phyloP scores from a whole-genome alignment of 352 stramenopile genomes.

The Peronospora belbahrii region DNA sequence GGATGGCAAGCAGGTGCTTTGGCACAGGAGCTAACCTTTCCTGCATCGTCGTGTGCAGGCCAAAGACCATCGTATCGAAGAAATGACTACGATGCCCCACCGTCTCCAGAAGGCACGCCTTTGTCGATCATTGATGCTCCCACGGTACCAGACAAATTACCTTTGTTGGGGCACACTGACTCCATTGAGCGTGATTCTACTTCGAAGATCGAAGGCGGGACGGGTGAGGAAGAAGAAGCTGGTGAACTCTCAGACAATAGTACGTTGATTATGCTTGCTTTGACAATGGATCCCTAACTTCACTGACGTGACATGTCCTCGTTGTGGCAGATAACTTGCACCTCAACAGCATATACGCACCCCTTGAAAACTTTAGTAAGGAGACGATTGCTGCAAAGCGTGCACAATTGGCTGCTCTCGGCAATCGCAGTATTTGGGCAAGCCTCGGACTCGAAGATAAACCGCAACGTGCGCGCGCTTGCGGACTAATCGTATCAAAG shows the following conservation, averaged over 20 bases:
- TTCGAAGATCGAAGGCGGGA: slow-evolving; percentile 22
- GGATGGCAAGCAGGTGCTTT: not conserved
- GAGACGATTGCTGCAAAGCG: slow-evolving; percentile 77
- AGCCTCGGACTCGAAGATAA: slow-evolving; percentile 82
- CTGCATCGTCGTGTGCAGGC: slow-evolving; percentile 25
- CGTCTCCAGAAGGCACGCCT: slow-evolving; percentile 39
- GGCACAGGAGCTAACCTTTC: slow-evolving; percentile 8
- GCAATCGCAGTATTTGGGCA: slow-evolving; percentile 78
- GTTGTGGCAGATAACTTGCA: slow-evolving; percentile 42
- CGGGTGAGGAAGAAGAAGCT: slow-evolving; percentile 55
- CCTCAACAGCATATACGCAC: slow-evolving; percentile 61
- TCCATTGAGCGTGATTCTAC: slow-evolving; percentile 46
- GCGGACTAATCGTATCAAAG: slow-evolving; percentile 65
- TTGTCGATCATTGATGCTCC: slow-evolving; percentile 23
- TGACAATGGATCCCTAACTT: not conserved
- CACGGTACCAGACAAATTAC: slow-evolving; percentile 34
- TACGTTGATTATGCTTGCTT: slow-evolving; percentile 18
- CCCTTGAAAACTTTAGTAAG: slow-evolving; percentile 70
- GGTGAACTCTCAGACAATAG: slow-evolving; percentile 58
- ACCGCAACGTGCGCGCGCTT: slow-evolving; percentile 38
- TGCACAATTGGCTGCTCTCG: slow-evolving; percentile 57
- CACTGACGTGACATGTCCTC: not conserved
- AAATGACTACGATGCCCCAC: slow-evolving; percentile 75
- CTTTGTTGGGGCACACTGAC: slow-evolving; percentile 26
- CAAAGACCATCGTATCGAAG: slow-evolving; percentile 74